phyloP scores from a whole-genome alignment of 2,329 filamentous ascomycete species.

The Gaeumannomyces sp. region DNA sequence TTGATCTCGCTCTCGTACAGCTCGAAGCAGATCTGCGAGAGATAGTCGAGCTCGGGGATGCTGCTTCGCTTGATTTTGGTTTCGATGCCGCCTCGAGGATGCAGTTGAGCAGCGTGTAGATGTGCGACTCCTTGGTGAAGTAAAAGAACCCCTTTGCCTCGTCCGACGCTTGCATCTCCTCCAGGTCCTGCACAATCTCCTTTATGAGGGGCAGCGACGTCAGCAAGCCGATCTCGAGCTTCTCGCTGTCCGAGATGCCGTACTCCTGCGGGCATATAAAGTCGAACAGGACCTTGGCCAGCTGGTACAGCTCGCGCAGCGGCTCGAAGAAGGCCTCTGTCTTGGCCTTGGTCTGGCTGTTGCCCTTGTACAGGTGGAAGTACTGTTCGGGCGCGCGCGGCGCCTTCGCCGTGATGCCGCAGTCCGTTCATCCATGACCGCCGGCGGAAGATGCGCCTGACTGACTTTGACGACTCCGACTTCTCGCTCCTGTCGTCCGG shows the following conservation, averaged over 20 bases:
- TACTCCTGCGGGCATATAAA: slow-evolving; percentile 99
- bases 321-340: slow-evolving; percentile 80
- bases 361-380: slow-evolving; percentile 83
- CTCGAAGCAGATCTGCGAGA: slow-evolving; percentile 97
- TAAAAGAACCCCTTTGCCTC: slow-evolving; percentile 97
- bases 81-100: slow-evolving; percentile 92
- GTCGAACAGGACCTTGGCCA: slow-evolving; percentile 93
- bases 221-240: slow-evolving; percentile 94
- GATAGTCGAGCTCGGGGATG: slow-evolving; percentile 94
- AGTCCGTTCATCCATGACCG: slow-evolving; percentile 53
- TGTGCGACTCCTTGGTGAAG: slow-evolving; percentile 98
- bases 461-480: slow-evolving; percentile 22
- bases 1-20: slow-evolving; percentile 90
- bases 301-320: slow-evolving; percentile 83
- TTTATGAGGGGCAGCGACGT: slow-evolving; percentile 90
- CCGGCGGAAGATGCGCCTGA: slow-evolving; percentile 51
- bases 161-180: slow-evolving; percentile 92
- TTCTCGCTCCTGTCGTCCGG: slow-evolving; percentile 9
- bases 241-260: slow-evolving; percentile 90
- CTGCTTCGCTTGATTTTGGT: slow-evolving; percentile 94
- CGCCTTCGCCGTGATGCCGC: slow-evolving; percentile 40
- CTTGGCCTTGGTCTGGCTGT: slow-evolving; percentile 68
- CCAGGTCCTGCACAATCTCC: slow-evolving; percentile 93
- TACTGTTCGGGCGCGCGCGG: slow-evolving; percentile 64
- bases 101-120: slow-evolving; percentile 96